These are phyloP conservation scores for Saitozyma sp. DNA, from an alignment of 768 basidiomycete genomes.

Conservation along the genomic window DNA sequence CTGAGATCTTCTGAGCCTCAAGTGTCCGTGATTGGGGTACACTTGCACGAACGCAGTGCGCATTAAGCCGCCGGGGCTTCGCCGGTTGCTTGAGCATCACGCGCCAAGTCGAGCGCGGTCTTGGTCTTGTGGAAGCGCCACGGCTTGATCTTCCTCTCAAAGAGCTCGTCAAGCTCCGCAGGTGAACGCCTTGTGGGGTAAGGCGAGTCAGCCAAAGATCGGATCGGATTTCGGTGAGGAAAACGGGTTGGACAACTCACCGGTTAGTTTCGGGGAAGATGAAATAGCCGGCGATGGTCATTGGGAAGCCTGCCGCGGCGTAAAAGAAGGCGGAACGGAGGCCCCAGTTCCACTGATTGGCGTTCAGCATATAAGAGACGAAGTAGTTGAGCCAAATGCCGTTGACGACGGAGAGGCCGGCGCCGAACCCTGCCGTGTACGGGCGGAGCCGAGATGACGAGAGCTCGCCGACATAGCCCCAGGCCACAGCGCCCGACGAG, in stretches of 20 bases:
- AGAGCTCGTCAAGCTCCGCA: slow-evolving; percentile 35
- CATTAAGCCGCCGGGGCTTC: too few species aligned
- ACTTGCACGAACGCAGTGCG: too few species aligned
- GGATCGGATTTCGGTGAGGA: too few species aligned
- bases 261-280: slow-evolving; percentile 27
- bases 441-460: slow-evolving; percentile 14
- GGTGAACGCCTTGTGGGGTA: slow-evolving; percentile 9
- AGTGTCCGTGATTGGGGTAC: too few species aligned
- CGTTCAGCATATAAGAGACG: slow-evolving; percentile 33
- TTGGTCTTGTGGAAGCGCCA: slow-evolving; percentile 30
- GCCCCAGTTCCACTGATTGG: slow-evolving; percentile 22
- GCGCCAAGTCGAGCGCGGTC: slow-evolving; percentile 9
- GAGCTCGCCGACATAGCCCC: slow-evolving; percentile 18
- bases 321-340: slow-evolving; percentile 32
- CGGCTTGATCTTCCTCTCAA: slow-evolving; percentile 21
- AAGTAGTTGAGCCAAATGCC: slow-evolving; percentile 20
- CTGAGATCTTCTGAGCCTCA: too few species aligned
- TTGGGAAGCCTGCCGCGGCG: slow-evolving; percentile 10
- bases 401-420: slow-evolving; percentile 12
- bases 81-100: too few species aligned
- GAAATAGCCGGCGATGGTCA: slow-evolving; percentile 18
- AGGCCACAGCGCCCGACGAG: slow-evolving; percentile 18
- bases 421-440: slow-evolving; percentile 19
- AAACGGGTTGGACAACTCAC: slow-evolving; percentile 5
- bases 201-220: too few species aligned